Conservation (phyloP, 768 basidiomycete species). For the Mycena rosella region DNA sequence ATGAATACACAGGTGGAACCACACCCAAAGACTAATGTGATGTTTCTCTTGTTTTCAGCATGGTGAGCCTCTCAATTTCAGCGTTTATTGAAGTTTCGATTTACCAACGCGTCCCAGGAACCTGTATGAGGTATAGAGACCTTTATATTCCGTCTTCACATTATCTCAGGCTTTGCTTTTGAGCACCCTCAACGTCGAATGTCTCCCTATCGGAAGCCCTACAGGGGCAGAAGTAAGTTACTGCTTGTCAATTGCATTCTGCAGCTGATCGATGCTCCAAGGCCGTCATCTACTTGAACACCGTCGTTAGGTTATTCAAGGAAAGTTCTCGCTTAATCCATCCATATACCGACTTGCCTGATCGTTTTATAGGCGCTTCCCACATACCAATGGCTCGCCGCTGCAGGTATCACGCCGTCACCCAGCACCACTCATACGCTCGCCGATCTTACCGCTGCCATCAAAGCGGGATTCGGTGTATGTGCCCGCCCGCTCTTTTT, state of each 20-base stretch:
- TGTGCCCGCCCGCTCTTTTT: conserved; percentile 14
- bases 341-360: conserved; percentile 39
- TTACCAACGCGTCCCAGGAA: conserved; percentile 57
- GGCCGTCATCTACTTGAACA: conserved; percentile 74
- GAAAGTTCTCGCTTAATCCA: conserved; percentile 52
- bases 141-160: background rate
- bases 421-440: conserved; percentile 68
- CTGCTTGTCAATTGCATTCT: too few relatives aligned
- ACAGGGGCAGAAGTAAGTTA: conserved; percentile 74
- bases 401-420: conserved; percentile 79
- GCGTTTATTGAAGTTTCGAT: background rate
- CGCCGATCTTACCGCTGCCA: conserved; percentile 63
- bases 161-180: conserved; percentile 14
- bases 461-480: conserved; percentile 68
- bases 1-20: background rate
- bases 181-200: conserved; percentile 72
- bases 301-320: conserved; percentile 68
- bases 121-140: conserved; percentile 57
- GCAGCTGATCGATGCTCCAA: too few relatives aligned
- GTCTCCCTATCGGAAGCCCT: conserved; percentile 70
- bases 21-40: background rate
- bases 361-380: conserved; percentile 64
- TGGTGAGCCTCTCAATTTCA: conserved; percentile 2
- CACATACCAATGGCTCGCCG: conserved; percentile 78
- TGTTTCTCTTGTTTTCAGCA: conserved; percentile 5